phyloP scores from a whole-genome alignment of 441 rosid genomes.

The Viola pubescens region DNA sequence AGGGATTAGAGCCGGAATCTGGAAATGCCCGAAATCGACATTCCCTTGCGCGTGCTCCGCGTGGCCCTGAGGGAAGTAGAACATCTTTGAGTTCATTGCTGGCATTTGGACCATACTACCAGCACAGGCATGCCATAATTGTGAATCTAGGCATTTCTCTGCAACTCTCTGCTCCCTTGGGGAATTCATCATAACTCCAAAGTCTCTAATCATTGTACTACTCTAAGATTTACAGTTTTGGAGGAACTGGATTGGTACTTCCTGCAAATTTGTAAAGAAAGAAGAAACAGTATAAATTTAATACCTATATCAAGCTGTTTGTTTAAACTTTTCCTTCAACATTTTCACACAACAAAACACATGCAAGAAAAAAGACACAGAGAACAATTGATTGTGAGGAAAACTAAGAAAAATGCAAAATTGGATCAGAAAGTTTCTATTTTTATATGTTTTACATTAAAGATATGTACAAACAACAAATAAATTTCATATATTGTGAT shows the following conservation, averaged over 20 bases:
- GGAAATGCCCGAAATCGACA: conserved; percentile 46
- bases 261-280: not conserved
- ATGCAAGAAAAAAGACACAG: too few relatives aligned
- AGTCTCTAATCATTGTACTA: conserved; percentile 29
- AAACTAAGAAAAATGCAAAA: too few relatives aligned
- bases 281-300: not conserved
- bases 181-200: conserved; percentile 47
- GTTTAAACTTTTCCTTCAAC: too few relatives aligned
- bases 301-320: not conserved
- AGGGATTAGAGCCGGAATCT: conserved; percentile 45
- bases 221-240: conserved; percentile 5
- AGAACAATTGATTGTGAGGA: too few relatives aligned
- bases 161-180: conserved; percentile 30
- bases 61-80: conserved; percentile 94
- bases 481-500: too few relatives aligned
- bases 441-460: too few relatives aligned
- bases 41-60: conserved; percentile 69
- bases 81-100: conserved; percentile 57
- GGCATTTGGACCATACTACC: conserved; percentile 97
- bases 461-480: too few relatives aligned
- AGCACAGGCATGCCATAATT: conserved; percentile 97
- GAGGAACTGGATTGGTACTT: conserved; percentile 2
- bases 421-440: too few relatives aligned
- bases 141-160: conserved; percentile 81
- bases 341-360: too few relatives aligned